phyloP scores from a whole-genome alignment of 768 basidiomycete species.

The Pisolithus albus region DNA sequence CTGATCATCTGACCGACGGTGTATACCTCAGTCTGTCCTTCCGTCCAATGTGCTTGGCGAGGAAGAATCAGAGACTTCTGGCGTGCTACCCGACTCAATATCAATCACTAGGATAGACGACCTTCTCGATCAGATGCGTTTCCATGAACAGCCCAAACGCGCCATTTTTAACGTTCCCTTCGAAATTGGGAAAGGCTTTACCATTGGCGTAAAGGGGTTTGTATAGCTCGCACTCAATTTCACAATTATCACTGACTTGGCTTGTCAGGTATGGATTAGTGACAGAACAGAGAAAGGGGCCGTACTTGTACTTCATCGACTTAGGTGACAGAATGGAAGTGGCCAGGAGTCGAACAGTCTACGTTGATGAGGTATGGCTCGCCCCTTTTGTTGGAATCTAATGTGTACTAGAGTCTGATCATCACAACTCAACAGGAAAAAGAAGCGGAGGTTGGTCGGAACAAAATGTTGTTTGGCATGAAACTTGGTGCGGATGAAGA shows the following conservation, averaged over 20 bases:
- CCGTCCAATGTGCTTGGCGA: constrained; percentile 41
- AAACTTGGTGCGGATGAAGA: constrained; percentile 31
- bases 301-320: constrained; percentile 79
- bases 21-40: constrained; percentile 48
- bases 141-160: constrained; percentile 78
- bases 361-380: constrained; percentile 57
- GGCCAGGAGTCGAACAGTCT: constrained; percentile 60
- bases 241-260: background rate
- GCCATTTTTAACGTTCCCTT: constrained; percentile 79
- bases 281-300: constrained; percentile 80
- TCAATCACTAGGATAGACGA: constrained; percentile 76
- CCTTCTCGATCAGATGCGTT: constrained; percentile 71
- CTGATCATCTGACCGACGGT: constrained; percentile 6
- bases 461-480: constrained; percentile 26
- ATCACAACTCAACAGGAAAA: constrained; percentile 15
- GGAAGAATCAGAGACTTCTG: constrained; percentile 44
- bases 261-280: constrained; percentile 72
- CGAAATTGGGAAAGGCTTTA: constrained; percentile 63
- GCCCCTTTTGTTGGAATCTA: background rate
- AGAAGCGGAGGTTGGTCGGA: constrained; percentile 22
- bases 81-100: constrained; percentile 57
- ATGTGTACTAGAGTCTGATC: constrained; percentile 2
- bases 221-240: constrained; percentile 13
- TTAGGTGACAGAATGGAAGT: constrained; percentile 73
- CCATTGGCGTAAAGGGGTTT: constrained; percentile 79